A percentile compares a stretch with the other conserved stretches of the same genome.
Evolutionary conservation across 2,329 filamentous ascomycete genomes (phyloP).

Genomic region (Incumbomyces delicatus): DNA sequence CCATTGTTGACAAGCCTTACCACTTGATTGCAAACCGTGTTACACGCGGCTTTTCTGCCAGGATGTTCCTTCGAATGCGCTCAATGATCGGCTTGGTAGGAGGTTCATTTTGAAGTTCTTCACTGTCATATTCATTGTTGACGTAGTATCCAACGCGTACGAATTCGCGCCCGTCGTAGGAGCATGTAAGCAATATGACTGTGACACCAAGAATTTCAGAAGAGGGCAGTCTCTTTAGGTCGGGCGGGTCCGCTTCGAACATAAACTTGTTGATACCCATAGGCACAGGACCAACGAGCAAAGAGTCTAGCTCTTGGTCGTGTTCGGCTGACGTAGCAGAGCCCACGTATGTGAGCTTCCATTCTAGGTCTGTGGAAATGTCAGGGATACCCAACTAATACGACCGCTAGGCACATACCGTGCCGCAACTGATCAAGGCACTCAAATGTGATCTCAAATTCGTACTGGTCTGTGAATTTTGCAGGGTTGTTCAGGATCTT

Average conservation of each 20-base stretch:
- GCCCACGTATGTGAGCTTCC: constrained; percentile 98
- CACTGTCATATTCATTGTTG: constrained; percentile 96
- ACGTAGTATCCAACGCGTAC: constrained; percentile 98
- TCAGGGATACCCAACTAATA: too few relatives aligned
- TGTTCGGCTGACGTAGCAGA: constrained; percentile 95
- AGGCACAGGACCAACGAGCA: constrained; percentile 94
- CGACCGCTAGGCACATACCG: constrained; percentile 43
- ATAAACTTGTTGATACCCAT: constrained; percentile 98
- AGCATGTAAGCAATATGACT: constrained; percentile 89
- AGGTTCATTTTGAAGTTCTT: constrained; percentile 79
- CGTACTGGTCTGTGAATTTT: constrained; percentile 82
- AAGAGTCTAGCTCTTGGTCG: constrained; percentile 94
- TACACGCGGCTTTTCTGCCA: constrained; percentile 94
- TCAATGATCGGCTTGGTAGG: constrained; percentile 88
- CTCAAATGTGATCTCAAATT: constrained; percentile 98
- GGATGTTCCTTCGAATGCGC: constrained; percentile 80
- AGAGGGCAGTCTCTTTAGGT: constrained; percentile 81
- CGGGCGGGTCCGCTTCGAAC: constrained; percentile 89
- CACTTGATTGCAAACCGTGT: constrained; percentile 98
- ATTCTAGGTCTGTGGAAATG: constrained; percentile 68
- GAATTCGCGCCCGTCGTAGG: constrained; percentile 93
- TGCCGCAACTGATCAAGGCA: constrained; percentile 91
- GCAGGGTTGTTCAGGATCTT: constrained; percentile 96
- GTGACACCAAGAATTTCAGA: constrained; percentile 95
- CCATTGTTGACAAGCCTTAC: constrained; percentile 41